These are phyloP conservation scores for Ophryocystis elektroscirrha DNA, from an alignment of 169 alveolate species.

Conservation along the genomic window DNA sequence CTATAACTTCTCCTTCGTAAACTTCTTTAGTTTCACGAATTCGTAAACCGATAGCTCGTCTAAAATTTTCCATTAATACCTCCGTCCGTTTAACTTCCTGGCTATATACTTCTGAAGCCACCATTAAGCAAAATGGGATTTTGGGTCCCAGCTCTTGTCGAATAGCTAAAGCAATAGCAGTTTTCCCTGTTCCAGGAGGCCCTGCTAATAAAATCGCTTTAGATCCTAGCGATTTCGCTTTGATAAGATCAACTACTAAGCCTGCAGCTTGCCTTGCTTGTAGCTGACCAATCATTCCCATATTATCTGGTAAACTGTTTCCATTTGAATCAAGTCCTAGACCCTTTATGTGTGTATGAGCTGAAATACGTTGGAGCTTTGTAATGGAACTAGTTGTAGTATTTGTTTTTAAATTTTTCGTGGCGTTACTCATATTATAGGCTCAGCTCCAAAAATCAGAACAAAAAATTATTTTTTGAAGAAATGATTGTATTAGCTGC, in stretches of 20 bases:
- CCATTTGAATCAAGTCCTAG: conserved; percentile 86
- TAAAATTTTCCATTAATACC: conserved; percentile 86
- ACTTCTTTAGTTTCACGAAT: conserved; percentile 96
- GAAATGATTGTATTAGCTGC: too few species aligned
- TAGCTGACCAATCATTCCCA: conserved; percentile 94
- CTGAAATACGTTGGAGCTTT: conserved; percentile 87
- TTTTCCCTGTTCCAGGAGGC: conserved; percentile 85
- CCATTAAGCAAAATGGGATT: conserved; percentile 98
- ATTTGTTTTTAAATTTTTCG: too few species aligned
- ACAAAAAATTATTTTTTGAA: too few species aligned
- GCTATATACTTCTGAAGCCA: conserved; percentile 94
- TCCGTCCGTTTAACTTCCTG: conserved; percentile 98
- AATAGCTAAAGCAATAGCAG: conserved; percentile 95
- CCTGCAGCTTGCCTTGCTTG: conserved; percentile 98
- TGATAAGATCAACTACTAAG: conserved; percentile 83
- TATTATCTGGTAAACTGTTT: not conserved
- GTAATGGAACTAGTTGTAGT: too few species aligned
- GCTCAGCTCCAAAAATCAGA: too few species aligned
- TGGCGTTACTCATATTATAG: too few species aligned
- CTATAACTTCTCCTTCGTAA: conserved; percentile 91
- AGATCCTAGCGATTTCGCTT: conserved; percentile 90
- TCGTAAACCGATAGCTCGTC: conserved; percentile 92
- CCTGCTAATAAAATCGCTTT: conserved; percentile 57
- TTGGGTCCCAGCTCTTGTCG: conserved; percentile 95
- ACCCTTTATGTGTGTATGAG: conserved; percentile 96